Base-by-base conservation (phyloP, 208 protist genomes). In the Kentomonas sorsogonicus region DNA sequence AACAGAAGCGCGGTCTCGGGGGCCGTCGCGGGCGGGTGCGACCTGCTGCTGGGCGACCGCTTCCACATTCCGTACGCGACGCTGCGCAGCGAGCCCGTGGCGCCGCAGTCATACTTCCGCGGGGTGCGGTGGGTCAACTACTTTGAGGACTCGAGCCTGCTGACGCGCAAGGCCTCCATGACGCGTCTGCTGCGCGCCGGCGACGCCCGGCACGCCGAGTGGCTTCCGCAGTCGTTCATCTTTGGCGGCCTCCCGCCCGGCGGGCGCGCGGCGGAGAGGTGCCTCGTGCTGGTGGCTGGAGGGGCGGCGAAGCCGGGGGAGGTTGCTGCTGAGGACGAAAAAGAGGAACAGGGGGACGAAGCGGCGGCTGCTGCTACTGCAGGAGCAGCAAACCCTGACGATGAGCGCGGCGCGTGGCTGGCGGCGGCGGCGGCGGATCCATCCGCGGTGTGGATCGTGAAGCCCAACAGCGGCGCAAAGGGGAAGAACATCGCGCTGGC, bases 61-160 rank as follows among this genome's bases (percentile, higher is more conserved):
- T 86, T 89, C 44, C 61, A 61, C 22, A 93, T 95, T 34, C 80
- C 79, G 3, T 95, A 95, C 63, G 53, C 68, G 13, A 52, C 72
- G 20, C 72, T 95, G 30, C 77, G 83, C 20, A 79, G 79, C 48
- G 71, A 80, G 66, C 66, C 57, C 23, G 59, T 93, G 25, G 47
- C 76, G 30, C 25, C 72, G 23, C 62, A 63, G 31, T 88, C 79
- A 18, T 39, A 73, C 43, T 89, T 87, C 47, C 46, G 65, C 38
- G 89, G 83, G 40, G 69, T 64, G 16, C 74, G 80, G 20, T 91
- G 85, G 80, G 74, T 94, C 48, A 92, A 96, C 69, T 96, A 96
- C 70, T 93, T 90, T 55, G 72, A 74, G 15, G 85, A 83, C 33
- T 93, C 86, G 27, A 79, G 91, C 60, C 43, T 70, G 5, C 72